Conservation (phyloP, 2,329 filamentous ascomycete genomes). For the Macrophomina pseudophaseolina region DNA sequence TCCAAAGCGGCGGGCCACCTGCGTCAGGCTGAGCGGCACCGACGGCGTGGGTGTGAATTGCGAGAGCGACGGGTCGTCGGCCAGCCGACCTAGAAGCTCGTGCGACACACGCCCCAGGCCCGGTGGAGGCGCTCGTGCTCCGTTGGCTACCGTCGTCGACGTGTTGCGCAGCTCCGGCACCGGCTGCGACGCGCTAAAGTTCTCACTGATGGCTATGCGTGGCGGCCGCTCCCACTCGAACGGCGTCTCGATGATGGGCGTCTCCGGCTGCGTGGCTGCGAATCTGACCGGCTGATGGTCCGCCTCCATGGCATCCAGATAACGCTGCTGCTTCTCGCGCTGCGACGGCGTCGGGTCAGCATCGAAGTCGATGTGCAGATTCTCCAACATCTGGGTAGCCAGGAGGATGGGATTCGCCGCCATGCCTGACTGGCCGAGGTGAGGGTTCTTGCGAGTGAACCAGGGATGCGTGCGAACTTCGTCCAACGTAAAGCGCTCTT, state of each 20-base stretch:
- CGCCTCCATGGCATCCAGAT: conserved; percentile 66
- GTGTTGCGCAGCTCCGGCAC: conserved; percentile 35
- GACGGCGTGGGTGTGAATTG: conserved; percentile 84
- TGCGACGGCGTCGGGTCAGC: conserved; percentile 64
- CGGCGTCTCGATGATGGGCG: conserved; percentile 71
- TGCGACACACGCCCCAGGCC: conserved; percentile 26
- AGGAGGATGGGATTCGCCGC: conserved; percentile 80
- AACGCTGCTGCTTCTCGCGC: conserved; percentile 44
- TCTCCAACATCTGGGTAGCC: conserved; percentile 94
- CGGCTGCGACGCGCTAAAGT: conserved; percentile 57
- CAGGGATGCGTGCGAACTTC: conserved; percentile 91
- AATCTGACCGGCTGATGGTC: conserved; percentile 62
- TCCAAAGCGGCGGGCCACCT: conserved; percentile 83
- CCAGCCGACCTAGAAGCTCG: conserved; percentile 65
- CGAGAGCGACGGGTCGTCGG: conserved; percentile 80
- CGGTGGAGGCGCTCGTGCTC: background rate
- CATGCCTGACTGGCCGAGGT: conserved; percentile 74
- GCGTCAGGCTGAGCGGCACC: conserved; percentile 83
- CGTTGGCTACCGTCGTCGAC: conserved; percentile 37
- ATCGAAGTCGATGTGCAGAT: conserved; percentile 84
- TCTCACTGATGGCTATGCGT: conserved; percentile 51
- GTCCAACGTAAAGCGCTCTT: conserved; percentile 79
- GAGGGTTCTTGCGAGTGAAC: conserved; percentile 83
- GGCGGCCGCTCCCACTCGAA: conserved; percentile 90
- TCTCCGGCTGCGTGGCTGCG: conserved; percentile 85